A percentile compares a stretch with the other conserved stretches of the same genome.
Evolutionary conservation across 2,329 filamentous ascomycete species (phyloP).

Genomic region (Colletotrichum neosansevieriae): DNA sequence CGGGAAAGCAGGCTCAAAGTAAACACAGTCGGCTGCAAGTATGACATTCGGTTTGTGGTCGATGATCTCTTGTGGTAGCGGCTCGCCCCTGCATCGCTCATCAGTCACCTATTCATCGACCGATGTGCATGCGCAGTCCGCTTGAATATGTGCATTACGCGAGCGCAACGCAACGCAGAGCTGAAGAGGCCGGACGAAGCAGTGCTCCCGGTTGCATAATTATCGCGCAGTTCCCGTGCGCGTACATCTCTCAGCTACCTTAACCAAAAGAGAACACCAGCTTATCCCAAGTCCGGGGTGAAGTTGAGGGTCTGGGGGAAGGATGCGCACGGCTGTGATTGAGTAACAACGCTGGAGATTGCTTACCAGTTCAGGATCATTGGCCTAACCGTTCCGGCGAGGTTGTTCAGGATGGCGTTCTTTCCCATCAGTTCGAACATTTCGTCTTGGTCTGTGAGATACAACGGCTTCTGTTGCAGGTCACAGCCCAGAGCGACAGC

Average conservation of each 20-base stretch:
- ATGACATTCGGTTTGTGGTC: slow-evolving; percentile 79
- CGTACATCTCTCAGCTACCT: neutral
- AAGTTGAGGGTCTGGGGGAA: neutral
- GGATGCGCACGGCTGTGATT: slow-evolving; percentile 22
- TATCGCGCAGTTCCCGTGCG: neutral
- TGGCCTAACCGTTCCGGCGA: slow-evolving; percentile 73
- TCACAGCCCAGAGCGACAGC: slow-evolving; percentile 64
- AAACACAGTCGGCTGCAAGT: slow-evolving; percentile 96
- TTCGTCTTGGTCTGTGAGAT: slow-evolving; percentile 87
- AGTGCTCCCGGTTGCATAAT: neutral
- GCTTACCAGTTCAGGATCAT: slow-evolving; percentile 84
- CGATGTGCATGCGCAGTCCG: neutral
- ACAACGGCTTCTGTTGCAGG: slow-evolving; percentile 66
- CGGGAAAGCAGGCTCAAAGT: slow-evolving; percentile 96
- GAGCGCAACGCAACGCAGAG: neutral
- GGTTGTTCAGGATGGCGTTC: slow-evolving; percentile 85
- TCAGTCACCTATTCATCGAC: slow-evolving; percentile 31
- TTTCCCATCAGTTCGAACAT: slow-evolving; percentile 89
- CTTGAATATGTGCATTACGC: neutral
- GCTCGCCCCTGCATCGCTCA: slow-evolving; percentile 66
- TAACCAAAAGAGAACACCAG: neutral
- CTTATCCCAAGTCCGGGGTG: slow-evolving; percentile 3
- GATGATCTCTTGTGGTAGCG: slow-evolving; percentile 65
- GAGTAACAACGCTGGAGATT: neutral
- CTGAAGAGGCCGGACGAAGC: neutral